Evolutionary conservation across 2,329 filamentous ascomycete species (phyloP).

Genomic region (Penicillium sp.): DNA sequence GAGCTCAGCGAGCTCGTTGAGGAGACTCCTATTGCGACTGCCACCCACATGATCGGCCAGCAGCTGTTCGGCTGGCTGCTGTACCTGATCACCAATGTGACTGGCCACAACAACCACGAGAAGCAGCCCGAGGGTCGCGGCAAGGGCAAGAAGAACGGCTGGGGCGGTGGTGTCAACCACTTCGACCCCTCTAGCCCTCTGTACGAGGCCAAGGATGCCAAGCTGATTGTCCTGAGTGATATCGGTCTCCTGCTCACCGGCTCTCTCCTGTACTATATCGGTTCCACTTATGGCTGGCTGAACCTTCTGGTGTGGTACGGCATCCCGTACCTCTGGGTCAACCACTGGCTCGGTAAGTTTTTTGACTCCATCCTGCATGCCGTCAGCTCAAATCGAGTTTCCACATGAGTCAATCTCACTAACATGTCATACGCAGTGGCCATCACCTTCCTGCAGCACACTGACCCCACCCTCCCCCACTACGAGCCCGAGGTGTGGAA

Average conservation of each 20-base stretch:
- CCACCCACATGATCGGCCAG: slow-evolving; percentile 73
- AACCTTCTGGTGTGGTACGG: slow-evolving; percentile 96
- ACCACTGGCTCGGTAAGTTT: slow-evolving; percentile 96
- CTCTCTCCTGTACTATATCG: slow-evolving; percentile 66
- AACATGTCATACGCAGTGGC: slow-evolving; percentile 64
- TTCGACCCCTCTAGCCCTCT: slow-evolving; percentile 86
- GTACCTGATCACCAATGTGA: slow-evolving; percentile 90
- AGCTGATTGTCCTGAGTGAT: slow-evolving; percentile 84
- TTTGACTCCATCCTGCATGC: not conserved
- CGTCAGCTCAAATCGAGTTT: not conserved
- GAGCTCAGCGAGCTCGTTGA: slow-evolving; percentile 88
- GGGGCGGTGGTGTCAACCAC: slow-evolving; percentile 84
- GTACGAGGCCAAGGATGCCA: slow-evolving; percentile 88
- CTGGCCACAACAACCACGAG: slow-evolving; percentile 93
- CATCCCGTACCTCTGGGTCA: slow-evolving; percentile 93
- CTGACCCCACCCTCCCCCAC: slow-evolving; percentile 90
- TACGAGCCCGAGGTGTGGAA: slow-evolving; percentile 87
- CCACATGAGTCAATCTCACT: not conserved
- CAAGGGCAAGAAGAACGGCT: slow-evolving; percentile 85
- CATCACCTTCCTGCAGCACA: slow-evolving; percentile 97
- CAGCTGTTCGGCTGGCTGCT: slow-evolving; percentile 91
- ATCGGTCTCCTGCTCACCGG: slow-evolving; percentile 70
- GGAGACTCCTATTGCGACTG: slow-evolving; percentile 86
- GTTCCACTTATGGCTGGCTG: slow-evolving; percentile 75
- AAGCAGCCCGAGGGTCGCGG: slow-evolving; percentile 91